Percentiles rank a stretch among this genome's conserved stretches.
These are phyloP conservation scores for Blastocystis sp. DNA, from an alignment of 352 stramenopile species.

Conservation along the genomic window DNA sequence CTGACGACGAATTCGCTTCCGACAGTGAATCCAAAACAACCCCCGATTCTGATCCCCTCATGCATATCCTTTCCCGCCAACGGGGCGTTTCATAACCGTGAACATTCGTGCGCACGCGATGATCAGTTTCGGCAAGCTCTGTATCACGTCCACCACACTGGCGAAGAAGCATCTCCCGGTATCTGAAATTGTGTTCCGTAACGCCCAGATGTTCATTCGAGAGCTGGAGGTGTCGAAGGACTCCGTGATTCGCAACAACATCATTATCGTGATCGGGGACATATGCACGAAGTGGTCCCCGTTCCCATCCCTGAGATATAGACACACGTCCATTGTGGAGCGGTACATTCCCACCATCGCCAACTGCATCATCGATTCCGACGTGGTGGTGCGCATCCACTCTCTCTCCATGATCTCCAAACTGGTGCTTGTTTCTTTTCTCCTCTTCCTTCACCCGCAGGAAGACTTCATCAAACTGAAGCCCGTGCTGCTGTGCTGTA, in stretches of 20 bases:
- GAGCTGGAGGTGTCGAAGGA: slow-evolving; percentile 46
- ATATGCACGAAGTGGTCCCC: slow-evolving; percentile 48
- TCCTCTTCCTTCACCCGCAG: neutral
- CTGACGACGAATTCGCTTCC: slow-evolving; percentile 49
- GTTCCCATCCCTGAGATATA: neutral
- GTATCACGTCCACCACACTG: slow-evolving; percentile 30
- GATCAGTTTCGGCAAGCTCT: slow-evolving; percentile 63
- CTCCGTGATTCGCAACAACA: slow-evolving; percentile 55
- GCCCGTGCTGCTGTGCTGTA: slow-evolving; percentile 31
- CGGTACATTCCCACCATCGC: slow-evolving; percentile 56
- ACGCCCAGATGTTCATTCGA: slow-evolving; percentile 56
- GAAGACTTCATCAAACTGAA: slow-evolving; percentile 68
- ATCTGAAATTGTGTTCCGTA: neutral
- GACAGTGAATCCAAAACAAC: slow-evolving; percentile 39
- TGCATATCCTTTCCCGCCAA: slow-evolving; percentile 26
- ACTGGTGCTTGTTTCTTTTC: neutral
- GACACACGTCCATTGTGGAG: slow-evolving; percentile 59
- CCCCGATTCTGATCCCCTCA: slow-evolving; percentile 36
- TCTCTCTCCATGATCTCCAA: slow-evolving; percentile 61
- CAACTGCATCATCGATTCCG: slow-evolving; percentile 51
- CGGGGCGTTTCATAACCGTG: slow-evolving; percentile 3
- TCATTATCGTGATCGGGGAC: slow-evolving; percentile 64
- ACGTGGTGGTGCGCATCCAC: slow-evolving; percentile 57
- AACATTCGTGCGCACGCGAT: slow-evolving; percentile 59
- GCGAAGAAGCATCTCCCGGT: slow-evolving; percentile 53